These are phyloP conservation scores for Penicillium psychrofluorescens DNA, from an alignment of 495 filamentous ascomycete species.

Conservation along the genomic window DNA sequence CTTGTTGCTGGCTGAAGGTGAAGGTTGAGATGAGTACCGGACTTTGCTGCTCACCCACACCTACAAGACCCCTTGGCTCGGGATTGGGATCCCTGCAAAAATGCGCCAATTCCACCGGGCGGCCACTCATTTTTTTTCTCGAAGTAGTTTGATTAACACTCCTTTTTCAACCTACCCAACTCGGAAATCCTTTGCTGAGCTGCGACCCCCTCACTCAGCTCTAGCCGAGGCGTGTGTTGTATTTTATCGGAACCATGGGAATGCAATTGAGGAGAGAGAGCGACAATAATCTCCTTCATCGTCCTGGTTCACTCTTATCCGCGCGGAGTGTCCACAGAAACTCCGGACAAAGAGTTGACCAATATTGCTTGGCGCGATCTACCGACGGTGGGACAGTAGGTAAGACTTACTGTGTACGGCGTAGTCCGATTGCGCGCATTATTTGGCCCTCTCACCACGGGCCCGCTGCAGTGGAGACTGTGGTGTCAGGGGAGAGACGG, in stretches of 20 bases:
- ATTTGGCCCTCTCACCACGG: background rate
- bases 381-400: slow-evolving; percentile 16
- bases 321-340: no score
- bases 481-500: slow-evolving; percentile 2
- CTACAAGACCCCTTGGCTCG: slow-evolving; percentile 9
- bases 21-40: no score
- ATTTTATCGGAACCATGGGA: background rate
- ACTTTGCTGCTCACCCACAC: no score
- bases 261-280: no score
- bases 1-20: no score
- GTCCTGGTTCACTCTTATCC: background rate
- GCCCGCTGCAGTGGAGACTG: slow-evolving; percentile 6
- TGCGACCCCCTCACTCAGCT: background rate
- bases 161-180: background rate
- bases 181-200: no score
- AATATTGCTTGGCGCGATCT: slow-evolving; percentile 11
- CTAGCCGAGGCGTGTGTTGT: background rate
- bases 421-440: slow-evolving; percentile 7
- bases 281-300: no score
- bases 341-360: background rate
- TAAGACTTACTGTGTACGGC: slow-evolving; percentile 20
- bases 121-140: background rate
- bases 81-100: slow-evolving; percentile 12
- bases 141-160: background rate
- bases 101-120: background rate